Evolutionary conservation across 441 rosid genomes (phyloP), one percentile per base, ranked within the genome.

Genomic region (Monsonia emarginata): DNA sequence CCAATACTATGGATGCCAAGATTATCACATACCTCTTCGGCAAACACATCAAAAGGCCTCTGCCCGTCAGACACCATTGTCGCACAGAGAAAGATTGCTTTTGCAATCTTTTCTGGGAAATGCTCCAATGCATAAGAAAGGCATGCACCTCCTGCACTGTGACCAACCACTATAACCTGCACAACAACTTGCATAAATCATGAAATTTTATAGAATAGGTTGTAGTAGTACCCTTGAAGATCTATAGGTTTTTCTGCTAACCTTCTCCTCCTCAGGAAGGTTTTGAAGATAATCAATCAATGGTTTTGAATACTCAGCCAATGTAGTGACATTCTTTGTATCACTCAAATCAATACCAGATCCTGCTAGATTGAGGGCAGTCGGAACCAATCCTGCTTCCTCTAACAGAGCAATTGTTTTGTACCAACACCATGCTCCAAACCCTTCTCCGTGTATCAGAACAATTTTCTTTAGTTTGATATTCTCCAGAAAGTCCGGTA

Each of bases 361-460:
- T 18, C 98, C 98, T 26, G 81, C 77, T 70, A 93, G 95, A 82
- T 90, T 96, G 6, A 93, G 34, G 14, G 96, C 91, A 25, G 76
- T 72, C 24, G 97, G 91, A 66, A 73, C 74, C 60, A 88, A 78
- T 60, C 96, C 91, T 6, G 79, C 88, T 84, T 93, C 98, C 81
- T 93, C 97, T 74, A 90, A 64, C 30, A 80, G 82, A 69, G 92
- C 85, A 70, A 90, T 78, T 5, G 88, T 84, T 77, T 93, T 90
- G 78, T 93, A 93, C 98, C 98, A 93, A 78, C 97, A 90, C 98
- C 98, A 93, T 19, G 98, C 98, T 54, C 98, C 98, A 82, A 87
- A 93, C 0, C 98, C 97, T 80, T 87, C 98, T 72, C 98, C 98
- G 11, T 93, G 97, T 64, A 90, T 76, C 68, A 93, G 58, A 24